Conservation (phyloP, 2,329 filamentous ascomycete species). For the Xenoacremonium recifei region DNA sequence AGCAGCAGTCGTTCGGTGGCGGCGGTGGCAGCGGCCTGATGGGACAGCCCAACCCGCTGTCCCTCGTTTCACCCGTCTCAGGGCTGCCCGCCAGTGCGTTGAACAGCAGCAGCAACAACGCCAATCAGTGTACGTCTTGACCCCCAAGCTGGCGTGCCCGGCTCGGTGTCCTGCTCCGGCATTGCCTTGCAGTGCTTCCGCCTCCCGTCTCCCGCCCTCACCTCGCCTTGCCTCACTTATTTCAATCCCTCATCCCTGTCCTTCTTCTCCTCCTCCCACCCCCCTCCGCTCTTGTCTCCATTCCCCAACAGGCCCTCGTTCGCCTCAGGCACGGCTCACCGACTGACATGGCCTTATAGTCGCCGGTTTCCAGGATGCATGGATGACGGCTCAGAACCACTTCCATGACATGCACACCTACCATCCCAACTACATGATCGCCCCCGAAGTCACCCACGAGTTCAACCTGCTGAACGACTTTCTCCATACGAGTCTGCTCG, state of each 20-base stretch:
- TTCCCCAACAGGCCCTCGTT: conserved; percentile 9
- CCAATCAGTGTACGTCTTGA: conserved; percentile 70
- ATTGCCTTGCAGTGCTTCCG: too few relatives aligned
- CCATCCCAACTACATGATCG: conserved; percentile 92
- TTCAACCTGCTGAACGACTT: conserved; percentile 98
- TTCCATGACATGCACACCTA: conserved; percentile 92
- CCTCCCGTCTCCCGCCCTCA: too few relatives aligned
- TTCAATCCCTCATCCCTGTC: conserved; percentile 9
- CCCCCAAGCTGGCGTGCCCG: too few relatives aligned
- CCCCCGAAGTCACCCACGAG: conserved; percentile 89
- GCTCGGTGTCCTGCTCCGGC: too few relatives aligned
- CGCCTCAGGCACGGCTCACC: conserved; percentile 8
- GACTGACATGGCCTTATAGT: conserved; percentile 51
- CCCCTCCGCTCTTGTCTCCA: conserved; percentile 5
- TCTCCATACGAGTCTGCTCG: conserved; percentile 84
- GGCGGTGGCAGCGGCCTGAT: conserved; percentile 43
- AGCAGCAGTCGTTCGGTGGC: too few relatives aligned
- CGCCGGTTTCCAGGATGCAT: conserved; percentile 77
- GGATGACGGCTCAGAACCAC: conserved; percentile 70
- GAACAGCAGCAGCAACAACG: conserved; percentile 54
- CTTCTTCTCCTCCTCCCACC: conserved; percentile 16
- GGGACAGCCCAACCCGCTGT: conserved; percentile 53
- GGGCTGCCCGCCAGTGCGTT: conserved; percentile 62
- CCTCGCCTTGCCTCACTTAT: conserved; percentile 18
- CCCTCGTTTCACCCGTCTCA: conserved; percentile 68